Evolutionary conservation across 176 grass and related monocot species (phyloP).

Genomic region (Leersia perrieri): DNA sequence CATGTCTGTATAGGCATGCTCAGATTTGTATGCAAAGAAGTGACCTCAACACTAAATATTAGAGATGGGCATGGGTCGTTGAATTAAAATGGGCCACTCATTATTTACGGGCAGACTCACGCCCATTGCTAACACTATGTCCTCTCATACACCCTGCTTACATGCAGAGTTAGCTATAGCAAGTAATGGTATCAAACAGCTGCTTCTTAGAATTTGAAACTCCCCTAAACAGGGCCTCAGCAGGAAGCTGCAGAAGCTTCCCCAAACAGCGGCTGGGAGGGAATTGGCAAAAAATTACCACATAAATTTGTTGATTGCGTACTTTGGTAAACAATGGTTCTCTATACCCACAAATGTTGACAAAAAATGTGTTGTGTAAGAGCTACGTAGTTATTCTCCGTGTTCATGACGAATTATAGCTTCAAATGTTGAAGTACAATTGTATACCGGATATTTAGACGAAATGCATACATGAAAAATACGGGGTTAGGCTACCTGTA

Average conservation of each 20-base stretch:
- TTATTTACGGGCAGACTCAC: no score
- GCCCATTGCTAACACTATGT: no score
- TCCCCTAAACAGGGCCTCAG: no score
- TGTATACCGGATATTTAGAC: not conserved
- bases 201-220: no score
- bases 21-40: conserved; percentile 5
- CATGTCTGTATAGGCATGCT: not conserved
- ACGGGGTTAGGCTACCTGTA: not conserved
- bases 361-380: not conserved
- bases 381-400: not conserved
- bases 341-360: not conserved
- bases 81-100: no score
- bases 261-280: no score
- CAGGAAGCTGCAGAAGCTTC: no score
- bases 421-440: not conserved
- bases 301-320: not conserved
- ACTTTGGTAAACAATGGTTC: not conserved
- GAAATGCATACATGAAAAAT: not conserved
- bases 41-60: not conserved
- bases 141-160: not conserved
- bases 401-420: not conserved
- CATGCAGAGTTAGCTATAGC: not conserved
- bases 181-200: not conserved
- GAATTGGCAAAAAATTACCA: no score
- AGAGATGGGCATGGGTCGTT: no score